Evolutionary conservation across 2,329 filamentous ascomycete species (phyloP), one percentile per base, ranked within the genome.

Genomic region (Sporothrix euskadiensis): DNA sequence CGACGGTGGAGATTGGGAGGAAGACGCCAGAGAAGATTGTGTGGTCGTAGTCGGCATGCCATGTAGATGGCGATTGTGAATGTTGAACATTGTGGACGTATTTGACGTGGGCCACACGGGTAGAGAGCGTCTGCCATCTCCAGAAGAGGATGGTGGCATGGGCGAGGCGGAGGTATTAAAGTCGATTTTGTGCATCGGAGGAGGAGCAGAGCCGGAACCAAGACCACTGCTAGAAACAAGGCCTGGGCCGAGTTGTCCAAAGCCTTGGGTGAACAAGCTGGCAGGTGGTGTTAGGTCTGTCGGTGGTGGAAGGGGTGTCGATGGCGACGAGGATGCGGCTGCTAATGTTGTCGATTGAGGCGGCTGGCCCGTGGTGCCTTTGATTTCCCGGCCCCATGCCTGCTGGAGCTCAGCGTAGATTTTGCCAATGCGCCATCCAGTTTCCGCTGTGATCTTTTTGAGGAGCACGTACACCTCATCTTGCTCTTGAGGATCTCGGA

Each of bases 391-490:
- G 7, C 90, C 91, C 94, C 94, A 98, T 74, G 88, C 88, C 76
- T 88, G 86, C 79, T 90, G 92, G 49, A 98, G 86, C 73, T 93
- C 91, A 56, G 87, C 85, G 78, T 91, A 88, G n/a, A 96, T 84
- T 73, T 90, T 90, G 1, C 87, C 89, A 5, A 95, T 88, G 52
- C 89, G 88, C 93, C 93, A 97, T 16, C 93, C 93, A 0, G 92
- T 94, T 77, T 93, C 90, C 73, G 88, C 87, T 70, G 89, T 88
- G 76, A 97, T 94, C 77, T 88, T 89, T 63, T 91, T 89, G 56
- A 98, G 88, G 35, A 97, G 93, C 3, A 86, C 81, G 8, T 97
- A 83, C 0, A 94, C 92, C 81, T 98, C 94, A 78, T 92, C 89
- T 82, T 97, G 94, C 77, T 97, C 92, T 39, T 86, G 84, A 4